phyloP scores from a whole-genome alignment of 352 stramenopile species.

The Albugo candida region DNA sequence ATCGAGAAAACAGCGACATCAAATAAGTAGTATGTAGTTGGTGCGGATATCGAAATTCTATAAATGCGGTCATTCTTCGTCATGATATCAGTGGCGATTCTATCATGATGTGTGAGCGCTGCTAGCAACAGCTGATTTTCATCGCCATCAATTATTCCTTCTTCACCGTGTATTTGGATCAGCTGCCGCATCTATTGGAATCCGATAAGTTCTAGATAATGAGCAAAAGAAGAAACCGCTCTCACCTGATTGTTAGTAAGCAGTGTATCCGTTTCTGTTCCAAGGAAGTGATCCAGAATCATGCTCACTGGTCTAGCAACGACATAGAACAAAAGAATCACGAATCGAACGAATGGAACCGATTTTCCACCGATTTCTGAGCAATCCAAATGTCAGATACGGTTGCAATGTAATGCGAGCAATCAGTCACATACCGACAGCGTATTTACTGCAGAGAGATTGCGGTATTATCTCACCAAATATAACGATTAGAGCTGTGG shows the following conservation, averaged over 20 bases:
- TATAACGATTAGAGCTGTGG: slow-evolving; percentile 85
- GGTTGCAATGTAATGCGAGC: neutral
- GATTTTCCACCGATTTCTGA: slow-evolving; percentile 45
- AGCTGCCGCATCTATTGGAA: slow-evolving; percentile 84
- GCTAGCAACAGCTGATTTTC: slow-evolving; percentile 88
- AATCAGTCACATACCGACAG: slow-evolving; percentile 48
- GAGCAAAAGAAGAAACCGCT: neutral
- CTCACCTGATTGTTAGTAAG: slow-evolving; percentile 78
- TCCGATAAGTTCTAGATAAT: too few relatives aligned
- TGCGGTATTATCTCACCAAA: slow-evolving; percentile 86
- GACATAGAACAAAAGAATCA: slow-evolving; percentile 87
- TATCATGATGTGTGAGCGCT: slow-evolving; percentile 87
- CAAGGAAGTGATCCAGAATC: slow-evolving; percentile 82
- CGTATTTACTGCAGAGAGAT: slow-evolving; percentile 82
- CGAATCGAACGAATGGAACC: slow-evolving; percentile 83
- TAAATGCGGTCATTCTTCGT: slow-evolving; percentile 87
- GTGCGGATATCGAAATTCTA: slow-evolving; percentile 75
- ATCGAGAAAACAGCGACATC: neutral
- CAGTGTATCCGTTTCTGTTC: slow-evolving; percentile 89
- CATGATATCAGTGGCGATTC: slow-evolving; percentile 86
- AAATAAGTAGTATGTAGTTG: slow-evolving; percentile 19
- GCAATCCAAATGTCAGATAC: neutral
- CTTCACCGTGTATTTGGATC: slow-evolving; percentile 90
- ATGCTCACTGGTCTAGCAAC: slow-evolving; percentile 87
- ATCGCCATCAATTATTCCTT: slow-evolving; percentile 86